These are phyloP conservation scores for Cyanophora paradoxa DNA, from an alignment of 78 protist genomes.

Conservation along the genomic window DNA sequence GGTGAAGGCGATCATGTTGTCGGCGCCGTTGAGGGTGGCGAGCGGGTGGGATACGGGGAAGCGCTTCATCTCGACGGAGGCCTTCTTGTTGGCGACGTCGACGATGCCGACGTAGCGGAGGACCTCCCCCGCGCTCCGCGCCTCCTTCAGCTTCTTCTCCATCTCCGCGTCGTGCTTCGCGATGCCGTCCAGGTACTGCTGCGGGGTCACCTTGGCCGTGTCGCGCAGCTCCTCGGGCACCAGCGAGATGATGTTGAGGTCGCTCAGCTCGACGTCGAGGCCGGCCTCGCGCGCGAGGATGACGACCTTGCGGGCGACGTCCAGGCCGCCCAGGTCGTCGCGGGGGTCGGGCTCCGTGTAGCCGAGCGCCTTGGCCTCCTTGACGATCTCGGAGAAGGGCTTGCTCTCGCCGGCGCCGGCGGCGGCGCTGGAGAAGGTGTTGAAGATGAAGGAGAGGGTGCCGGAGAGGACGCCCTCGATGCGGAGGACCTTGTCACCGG, in stretches of 20 bases:
- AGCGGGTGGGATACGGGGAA: not conserved
- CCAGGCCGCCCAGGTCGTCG: slow-evolving; percentile 70
- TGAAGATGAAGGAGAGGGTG: slow-evolving; percentile 27
- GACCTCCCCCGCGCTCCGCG: not conserved
- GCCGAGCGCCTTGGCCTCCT: slow-evolving; percentile 32
- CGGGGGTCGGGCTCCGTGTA: slow-evolving; percentile 75
- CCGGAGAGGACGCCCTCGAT: slow-evolving; percentile 31
- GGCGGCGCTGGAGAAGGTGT: not conserved
- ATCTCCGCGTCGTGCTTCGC: not conserved
- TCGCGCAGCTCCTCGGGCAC: not conserved
- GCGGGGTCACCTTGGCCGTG: not conserved
- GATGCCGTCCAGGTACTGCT: not conserved
- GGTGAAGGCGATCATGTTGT: not conserved
- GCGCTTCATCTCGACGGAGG: not conserved
- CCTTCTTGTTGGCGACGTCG: not conserved
- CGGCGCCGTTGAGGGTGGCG: not conserved
- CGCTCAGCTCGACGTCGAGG: slow-evolving; percentile 3
- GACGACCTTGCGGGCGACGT: slow-evolving; percentile 67
- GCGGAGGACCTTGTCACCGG: slow-evolving; percentile 7
- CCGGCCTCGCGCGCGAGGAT: slow-evolving; percentile 39
- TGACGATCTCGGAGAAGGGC: slow-evolving; percentile 16
- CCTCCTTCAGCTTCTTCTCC: not conserved
- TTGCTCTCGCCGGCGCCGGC: not conserved
- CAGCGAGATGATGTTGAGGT: not conserved
- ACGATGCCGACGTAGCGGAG: slow-evolving; percentile 2